These are phyloP conservation scores for Colletotrichum tanaceti DNA, from an alignment of 2,329 filamentous ascomycete species.

Conservation along the genomic window DNA sequence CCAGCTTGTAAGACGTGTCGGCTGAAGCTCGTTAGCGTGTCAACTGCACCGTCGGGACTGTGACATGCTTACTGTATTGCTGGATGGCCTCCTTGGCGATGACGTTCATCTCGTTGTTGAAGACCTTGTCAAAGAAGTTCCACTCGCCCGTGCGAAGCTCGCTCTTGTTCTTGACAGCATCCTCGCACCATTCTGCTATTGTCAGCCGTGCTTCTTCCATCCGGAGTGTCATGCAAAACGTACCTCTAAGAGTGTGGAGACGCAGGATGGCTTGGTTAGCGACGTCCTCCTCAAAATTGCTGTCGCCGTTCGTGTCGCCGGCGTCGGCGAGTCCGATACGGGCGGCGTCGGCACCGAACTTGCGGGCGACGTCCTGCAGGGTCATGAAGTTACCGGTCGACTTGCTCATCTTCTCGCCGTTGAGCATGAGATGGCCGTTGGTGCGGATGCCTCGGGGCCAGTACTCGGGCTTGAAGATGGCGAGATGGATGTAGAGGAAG, in stretches of 20 bases:
- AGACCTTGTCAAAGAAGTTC: conserved; percentile 88
- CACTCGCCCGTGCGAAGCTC: conserved; percentile 81
- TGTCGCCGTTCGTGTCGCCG: conserved; percentile 92
- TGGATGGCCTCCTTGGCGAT: conserved; percentile 81
- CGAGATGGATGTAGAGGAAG: conserved; percentile 88
- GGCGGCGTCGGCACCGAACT: conserved; percentile 94
- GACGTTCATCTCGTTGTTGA: conserved; percentile 91
- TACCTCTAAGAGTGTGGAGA: conserved; percentile 67
- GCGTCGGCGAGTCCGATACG: conserved; percentile 93
- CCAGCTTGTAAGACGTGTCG: conserved; percentile 66
- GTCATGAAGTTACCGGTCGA: conserved; percentile 98
- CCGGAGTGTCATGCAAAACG: background rate
- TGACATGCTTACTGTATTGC: conserved; percentile 67
- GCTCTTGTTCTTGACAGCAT: conserved; percentile 76
- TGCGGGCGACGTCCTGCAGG: conserved; percentile 83
- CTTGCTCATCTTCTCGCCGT: conserved; percentile 99
- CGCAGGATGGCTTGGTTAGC: conserved; percentile 92
- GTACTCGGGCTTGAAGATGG: conserved; percentile 87
- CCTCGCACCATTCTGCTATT: conserved; percentile 83
- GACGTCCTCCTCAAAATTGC: conserved; percentile 96
- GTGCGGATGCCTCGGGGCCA: conserved; percentile 89
- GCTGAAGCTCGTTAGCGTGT: conserved; percentile 14
- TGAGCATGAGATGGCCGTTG: conserved; percentile 93
- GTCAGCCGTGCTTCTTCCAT: conserved; percentile 51
- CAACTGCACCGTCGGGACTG: background rate